A percentile compares a stretch with the other conserved stretches of the same genome.
These are phyloP conservation scores for Yamadazyma siamensis DNA, from an alignment of 1,139 yeast genomes.

Conservation along the genomic window DNA sequence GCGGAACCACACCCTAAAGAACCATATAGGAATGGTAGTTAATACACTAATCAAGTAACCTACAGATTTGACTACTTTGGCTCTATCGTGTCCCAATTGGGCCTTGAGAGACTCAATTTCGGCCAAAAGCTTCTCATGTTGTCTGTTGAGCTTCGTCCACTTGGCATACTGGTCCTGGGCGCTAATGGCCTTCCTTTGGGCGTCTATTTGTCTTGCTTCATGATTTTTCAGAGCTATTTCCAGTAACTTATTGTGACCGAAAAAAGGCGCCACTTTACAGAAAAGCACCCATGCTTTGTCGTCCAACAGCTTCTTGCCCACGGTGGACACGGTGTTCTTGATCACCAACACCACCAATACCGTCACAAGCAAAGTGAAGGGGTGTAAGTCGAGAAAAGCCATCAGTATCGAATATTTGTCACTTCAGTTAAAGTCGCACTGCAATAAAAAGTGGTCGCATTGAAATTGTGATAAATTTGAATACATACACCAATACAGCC, in stretches of 20 bases:
- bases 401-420: not conserved
- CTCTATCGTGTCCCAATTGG: constrained; percentile 32
- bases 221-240: constrained; percentile 36
- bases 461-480: too few species aligned
- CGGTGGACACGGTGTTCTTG: constrained; percentile 25
- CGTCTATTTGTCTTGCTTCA: constrained; percentile 46
- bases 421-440: too few species aligned
- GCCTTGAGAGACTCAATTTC: constrained; percentile 47
- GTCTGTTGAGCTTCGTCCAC: constrained; percentile 91
- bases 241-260: constrained; percentile 26
- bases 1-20: constrained; percentile 54
- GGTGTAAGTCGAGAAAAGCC: constrained; percentile 23
- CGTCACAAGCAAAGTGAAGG: constrained; percentile 25
- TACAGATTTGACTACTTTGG: constrained; percentile 31
- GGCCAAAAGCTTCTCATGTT: constrained; percentile 53
- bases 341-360: constrained; percentile 30
- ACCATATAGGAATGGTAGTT: constrained; percentile 46
- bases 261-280: constrained; percentile 30
- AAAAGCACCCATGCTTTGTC: constrained; percentile 41
- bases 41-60: constrained; percentile 23
- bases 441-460: not conserved
- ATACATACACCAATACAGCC: too few species aligned
- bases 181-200: constrained; percentile 59
- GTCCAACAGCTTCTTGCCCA: constrained; percentile 37
- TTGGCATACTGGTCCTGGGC: constrained; percentile 94